These are phyloP conservation scores for Stygiomarasmius scandens DNA, from an alignment of 1,284 basidiomycete genomes.

Conservation along the genomic window DNA sequence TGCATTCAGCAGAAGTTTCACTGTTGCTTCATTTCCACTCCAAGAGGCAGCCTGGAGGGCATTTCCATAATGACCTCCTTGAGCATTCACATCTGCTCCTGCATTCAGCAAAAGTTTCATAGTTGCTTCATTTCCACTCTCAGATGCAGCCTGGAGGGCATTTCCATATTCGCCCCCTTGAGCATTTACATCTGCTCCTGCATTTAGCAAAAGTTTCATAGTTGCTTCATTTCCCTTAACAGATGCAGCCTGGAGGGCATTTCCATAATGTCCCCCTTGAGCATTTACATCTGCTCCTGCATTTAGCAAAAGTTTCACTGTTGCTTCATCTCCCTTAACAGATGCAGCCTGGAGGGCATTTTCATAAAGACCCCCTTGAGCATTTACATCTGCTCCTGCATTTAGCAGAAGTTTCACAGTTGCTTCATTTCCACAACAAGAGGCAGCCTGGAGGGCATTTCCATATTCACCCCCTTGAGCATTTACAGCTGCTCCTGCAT, in stretches of 20 bases:
- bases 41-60: not conserved
- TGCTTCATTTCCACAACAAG: not conserved
- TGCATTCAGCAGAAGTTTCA: conserved; percentile 4
- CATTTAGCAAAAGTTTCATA: not conserved
- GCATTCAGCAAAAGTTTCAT: conserved; percentile 5
- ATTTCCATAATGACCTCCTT: too few relatives aligned
- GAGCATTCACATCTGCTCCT: conserved; percentile 3
- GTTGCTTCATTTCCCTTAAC: not conserved
- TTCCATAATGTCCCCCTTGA: not conserved
- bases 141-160: conserved; percentile 9
- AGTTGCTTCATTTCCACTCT: not conserved
- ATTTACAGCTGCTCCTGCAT: not conserved
- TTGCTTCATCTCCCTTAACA: not conserved
- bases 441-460: not conserved
- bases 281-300: conserved; percentile 1
- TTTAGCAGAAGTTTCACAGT: not conserved
- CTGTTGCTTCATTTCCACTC: not conserved
- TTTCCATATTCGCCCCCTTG: not conserved
- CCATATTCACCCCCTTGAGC: not conserved
- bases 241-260: not conserved
- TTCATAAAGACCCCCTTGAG: not conserved
- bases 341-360: conserved; percentile 8
- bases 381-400: not conserved
- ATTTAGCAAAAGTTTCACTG: conserved; percentile 9
- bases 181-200: conserved; percentile 13